These are phyloP conservation scores for Oldenlandia corymbosa DNA, from an alignment of 257 asterid species.

Conservation along the genomic window DNA sequence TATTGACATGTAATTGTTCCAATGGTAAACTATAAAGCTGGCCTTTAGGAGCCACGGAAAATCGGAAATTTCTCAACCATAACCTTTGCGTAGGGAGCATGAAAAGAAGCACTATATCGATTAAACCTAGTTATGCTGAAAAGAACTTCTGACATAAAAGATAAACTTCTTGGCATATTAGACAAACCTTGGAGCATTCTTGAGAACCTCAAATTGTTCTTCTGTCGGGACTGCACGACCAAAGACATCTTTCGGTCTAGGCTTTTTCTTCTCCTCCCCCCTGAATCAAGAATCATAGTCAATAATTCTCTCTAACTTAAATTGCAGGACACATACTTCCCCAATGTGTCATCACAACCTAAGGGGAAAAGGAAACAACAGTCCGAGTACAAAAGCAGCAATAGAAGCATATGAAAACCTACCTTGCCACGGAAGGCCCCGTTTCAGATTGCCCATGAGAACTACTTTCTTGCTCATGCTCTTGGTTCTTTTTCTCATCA, in stretches of 20 bases:
- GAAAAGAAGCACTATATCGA: neutral
- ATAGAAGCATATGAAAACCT: slow-evolving; percentile 17
- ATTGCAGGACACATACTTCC: slow-evolving; percentile 5
- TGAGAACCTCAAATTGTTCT: slow-evolving; percentile 93
- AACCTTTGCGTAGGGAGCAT: neutral
- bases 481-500: slow-evolving; percentile 47
- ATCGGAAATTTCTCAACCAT: neutral
- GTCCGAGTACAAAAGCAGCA: slow-evolving; percentile 10
- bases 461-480: slow-evolving; percentile 25
- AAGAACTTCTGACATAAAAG: neutral
- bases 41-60: neutral
- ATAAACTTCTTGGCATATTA: slow-evolving; percentile 5
- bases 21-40: neutral
- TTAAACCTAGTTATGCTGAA: neutral
- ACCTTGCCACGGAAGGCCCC: slow-evolving; percentile 55
- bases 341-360: neutral
- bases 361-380: neutral
- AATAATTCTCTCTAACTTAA: slow-evolving; percentile 6
- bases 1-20: neutral
- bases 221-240: slow-evolving; percentile 93
- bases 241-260: slow-evolving; percentile 76
- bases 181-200: slow-evolving; percentile 87
- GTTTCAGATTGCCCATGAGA: slow-evolving; percentile 32
- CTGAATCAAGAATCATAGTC: slow-evolving; percentile 29
- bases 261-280: slow-evolving; percentile 69